Evolutionary conservation across 2,329 filamentous ascomycete genomes (phyloP), one percentile per base, ranked within the genome.

Genomic region (Talaromyces rugulosus): DNA sequence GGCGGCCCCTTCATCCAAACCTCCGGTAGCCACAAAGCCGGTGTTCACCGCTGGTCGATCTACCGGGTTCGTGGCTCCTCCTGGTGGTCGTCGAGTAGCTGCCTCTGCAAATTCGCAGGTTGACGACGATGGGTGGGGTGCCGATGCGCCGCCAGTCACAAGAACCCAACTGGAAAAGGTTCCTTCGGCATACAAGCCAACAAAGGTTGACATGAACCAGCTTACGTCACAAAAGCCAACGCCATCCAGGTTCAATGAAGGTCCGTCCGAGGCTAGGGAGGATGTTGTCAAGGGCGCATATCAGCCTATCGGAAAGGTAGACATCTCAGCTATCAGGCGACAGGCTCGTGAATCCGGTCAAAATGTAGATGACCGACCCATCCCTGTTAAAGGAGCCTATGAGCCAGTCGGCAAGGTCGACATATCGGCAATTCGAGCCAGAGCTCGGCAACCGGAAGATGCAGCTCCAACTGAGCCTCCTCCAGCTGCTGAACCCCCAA

Each of bases 371-470:
- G 90, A 96, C 67, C 84, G 92, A 60, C 95, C 95, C 3, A 85
- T 89, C 1, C 85, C 87, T 5, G 91, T 98, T 23, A 98, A 96
- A 78, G 95, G 95, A 50, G 86, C 93, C 28, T 99, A 99, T 72
- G 90, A 98, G 75, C 95, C 95, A 1, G 83, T 98, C 23, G 95
- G 95, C 54, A 98, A 97, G 78, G 94, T 99, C 9, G 95, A 99
- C 69, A 98, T 99, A 76, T 91, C 91, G 51, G 93, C 94, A 27
- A 97, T 99, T 71, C 87, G 91, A 66, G 89, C 94, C 27, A 89
- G 87, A 75, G 89, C 92, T 5, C 90, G 95, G 75, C 89, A 62
- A 4, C 60, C 92, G 4, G 90, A 94, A 76, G 89, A 62, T 8
- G 61, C 71, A 67, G 53, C 75, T 71, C 56, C 75, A 72, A 79